Evolutionary conservation across 495 filamentous ascomycete genomes (phyloP).

Genomic region (Hypoxylon lenormandii): DNA sequence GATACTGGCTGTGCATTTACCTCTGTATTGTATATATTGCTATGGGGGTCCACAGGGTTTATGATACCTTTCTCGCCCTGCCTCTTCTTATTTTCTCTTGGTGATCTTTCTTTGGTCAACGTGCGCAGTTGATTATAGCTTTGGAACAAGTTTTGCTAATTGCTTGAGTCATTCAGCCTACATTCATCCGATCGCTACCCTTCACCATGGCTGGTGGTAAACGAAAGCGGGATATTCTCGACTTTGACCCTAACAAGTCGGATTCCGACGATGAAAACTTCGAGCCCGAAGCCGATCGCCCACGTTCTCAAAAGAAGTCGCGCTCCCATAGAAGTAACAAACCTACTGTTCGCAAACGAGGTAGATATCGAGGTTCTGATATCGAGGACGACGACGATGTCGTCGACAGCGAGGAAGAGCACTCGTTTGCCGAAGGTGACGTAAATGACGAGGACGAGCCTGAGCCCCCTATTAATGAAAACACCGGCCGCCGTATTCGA

Average conservation of each 20-base stretch:
- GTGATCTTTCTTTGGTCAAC: conserved; percentile 1
- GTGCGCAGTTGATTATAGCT: background rate
- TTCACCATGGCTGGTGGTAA: conserved; percentile 66
- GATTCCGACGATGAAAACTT: conserved; percentile 88
- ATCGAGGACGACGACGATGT: conserved; percentile 75
- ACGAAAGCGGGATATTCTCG: conserved; percentile 69
- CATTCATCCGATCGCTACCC: background rate
- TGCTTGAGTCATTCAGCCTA: background rate
- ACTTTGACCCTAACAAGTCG: conserved; percentile 84
- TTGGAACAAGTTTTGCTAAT: conserved; percentile 10
- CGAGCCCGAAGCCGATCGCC: conserved; percentile 61
- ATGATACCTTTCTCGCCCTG: background rate
- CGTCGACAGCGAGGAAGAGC: conserved; percentile 67
- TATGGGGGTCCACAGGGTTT: background rate
- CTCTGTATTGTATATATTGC: background rate
- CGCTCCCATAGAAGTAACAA: conserved; percentile 49
- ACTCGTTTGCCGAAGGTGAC: conserved; percentile 70
- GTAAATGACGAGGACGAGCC: conserved; percentile 72
- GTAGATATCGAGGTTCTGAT: conserved; percentile 68
- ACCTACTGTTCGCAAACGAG: conserved; percentile 54
- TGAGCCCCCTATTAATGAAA: conserved; percentile 70
- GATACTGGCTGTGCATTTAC: background rate
- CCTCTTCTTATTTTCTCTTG: background rate
- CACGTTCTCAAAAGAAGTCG: conserved; percentile 59
- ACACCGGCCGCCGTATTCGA: conserved; percentile 75